Base-by-base conservation (phyloP, 116 monocot genomes). In the Posidonia oceanica region DNA sequence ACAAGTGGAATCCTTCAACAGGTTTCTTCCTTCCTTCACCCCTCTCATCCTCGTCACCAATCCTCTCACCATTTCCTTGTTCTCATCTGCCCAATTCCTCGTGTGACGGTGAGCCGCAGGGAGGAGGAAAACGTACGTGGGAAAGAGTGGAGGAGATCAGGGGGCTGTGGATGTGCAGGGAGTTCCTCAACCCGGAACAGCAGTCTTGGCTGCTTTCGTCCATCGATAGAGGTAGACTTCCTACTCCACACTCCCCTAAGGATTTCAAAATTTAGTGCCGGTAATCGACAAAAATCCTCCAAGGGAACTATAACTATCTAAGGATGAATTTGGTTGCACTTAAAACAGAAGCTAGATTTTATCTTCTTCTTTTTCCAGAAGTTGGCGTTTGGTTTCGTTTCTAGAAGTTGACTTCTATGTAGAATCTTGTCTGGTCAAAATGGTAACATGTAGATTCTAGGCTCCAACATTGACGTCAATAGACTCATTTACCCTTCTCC, bases 91-190 rank as follows among this genome's bases (percentile, higher is more conserved):
- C 15, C 13, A 42, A 3, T 55, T n/a, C 2, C 22, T 4, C 7
- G 36, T 72, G 20, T 3, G 55, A 4, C 41, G 55, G 38, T 17
- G 8, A 40, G 42, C 14, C 10, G 53, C 40, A 71, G 70, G 52
- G 42, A 13, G 64, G 57, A 52, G 63, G 36, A 54, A 40, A 21
- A 13, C 48, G 38, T 17, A 44, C 39, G 17, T 82, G 82, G 82
- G 70, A 77, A 53, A 40, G 58, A 11, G 69, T 77, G 36, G 61
- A 59, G 16, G 71, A 52, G n/a, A 48, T 82, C 52, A 18, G 40
- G 21, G 82, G 77, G 39, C 66, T 82, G 52, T 82, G 77, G 82
- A 20, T 82, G 3, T 77, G 77, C 74, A 70, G 66, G 18, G 70
- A 74, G 3, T 81, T 81, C 66, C 77, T 81, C 66, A 52, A 29